Conservation (phyloP, 2,329 filamentous ascomycete genomes). For the Colletotrichum eremochloae region DNA sequence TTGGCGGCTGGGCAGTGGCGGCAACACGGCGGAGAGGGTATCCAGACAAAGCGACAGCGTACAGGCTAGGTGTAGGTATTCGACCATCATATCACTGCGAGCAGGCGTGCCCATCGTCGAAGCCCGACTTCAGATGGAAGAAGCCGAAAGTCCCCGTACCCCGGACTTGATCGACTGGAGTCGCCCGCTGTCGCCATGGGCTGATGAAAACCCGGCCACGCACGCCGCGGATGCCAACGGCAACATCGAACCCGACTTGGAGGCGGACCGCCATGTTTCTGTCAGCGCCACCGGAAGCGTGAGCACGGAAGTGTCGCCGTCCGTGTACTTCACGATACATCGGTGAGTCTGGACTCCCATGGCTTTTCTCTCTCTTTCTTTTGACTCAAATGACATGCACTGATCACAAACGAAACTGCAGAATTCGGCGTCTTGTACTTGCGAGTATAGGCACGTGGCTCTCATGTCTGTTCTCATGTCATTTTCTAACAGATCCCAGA, state of each 20-base stretch:
- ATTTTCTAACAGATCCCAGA: constrained; percentile 46
- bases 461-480: background rate
- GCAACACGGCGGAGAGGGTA: background rate
- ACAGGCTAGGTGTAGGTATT: too few species aligned
- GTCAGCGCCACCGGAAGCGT: constrained; percentile 30
- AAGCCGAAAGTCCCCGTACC: constrained; percentile 24
- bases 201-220: constrained; percentile 18
- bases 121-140: constrained; percentile 33
- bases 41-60: background rate
- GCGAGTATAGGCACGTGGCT: constrained; percentile 28
- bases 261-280: constrained; percentile 29
- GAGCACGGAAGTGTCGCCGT: constrained; percentile 25
- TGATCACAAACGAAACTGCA: background rate
- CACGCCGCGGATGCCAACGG: background rate
- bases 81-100: background rate
- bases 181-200: constrained; percentile 39
- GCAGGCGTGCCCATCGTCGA: background rate
- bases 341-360: constrained; percentile 14
- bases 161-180: constrained; percentile 40
- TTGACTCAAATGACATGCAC: background rate
- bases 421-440: constrained; percentile 30
- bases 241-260: constrained; percentile 23
- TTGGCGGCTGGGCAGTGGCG: constrained; percentile 10
- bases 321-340: constrained; percentile 38
- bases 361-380: background rate